Base-by-base conservation (phyloP, 306 rosid genomes). In the Trifolium pratense region DNA sequence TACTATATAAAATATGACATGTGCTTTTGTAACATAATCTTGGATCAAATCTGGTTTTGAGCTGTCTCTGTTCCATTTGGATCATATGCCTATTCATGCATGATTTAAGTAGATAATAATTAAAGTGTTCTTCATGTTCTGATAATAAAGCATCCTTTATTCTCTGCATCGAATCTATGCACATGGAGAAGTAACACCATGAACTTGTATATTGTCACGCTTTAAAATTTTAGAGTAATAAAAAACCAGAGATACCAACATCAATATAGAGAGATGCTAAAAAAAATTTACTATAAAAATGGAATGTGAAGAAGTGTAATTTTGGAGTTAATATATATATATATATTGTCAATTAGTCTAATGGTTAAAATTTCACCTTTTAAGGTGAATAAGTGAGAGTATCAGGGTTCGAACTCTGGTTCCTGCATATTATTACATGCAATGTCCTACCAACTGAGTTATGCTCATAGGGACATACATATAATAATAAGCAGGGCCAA, bases 141-240 rank as follows among this genome's bases (percentile, higher is more conserved):
- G n/a, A 34, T 46, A 64, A 64, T 37, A 26, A 81, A 59, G 81
- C 79, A 65, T 66, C 42, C 43, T 55, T 66, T 40, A 59, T 58
- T 81, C 78, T 71, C 68, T 77, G 81, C 32, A 72, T 58, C 68
- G 56, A 73, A 39, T 77, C 16, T 37, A 71, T 46, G 82, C 85
- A 77, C 85, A 81, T 66, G 70, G 52, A 43, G 16, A 43, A 43
- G 7, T 43, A 43, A 43, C 16, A 43, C n/a, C 7, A 1, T 43
- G 49, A 43, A 43, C 48, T 6, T 42, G 4, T 43, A 13, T 13
- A 43, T 43, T 43, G 49, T 43, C 49, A 43, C 49, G n/a, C 49
- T 43, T 43, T 13, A 5, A 43, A 43, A 13, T 43, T 13, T 43
- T 43, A 43, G 49, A 43, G 49, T 43, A 43, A 43, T 13, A 43